Evolutionary conservation across 73 alveolate species (phyloP).

Genomic region (Urostyla sp.): DNA sequence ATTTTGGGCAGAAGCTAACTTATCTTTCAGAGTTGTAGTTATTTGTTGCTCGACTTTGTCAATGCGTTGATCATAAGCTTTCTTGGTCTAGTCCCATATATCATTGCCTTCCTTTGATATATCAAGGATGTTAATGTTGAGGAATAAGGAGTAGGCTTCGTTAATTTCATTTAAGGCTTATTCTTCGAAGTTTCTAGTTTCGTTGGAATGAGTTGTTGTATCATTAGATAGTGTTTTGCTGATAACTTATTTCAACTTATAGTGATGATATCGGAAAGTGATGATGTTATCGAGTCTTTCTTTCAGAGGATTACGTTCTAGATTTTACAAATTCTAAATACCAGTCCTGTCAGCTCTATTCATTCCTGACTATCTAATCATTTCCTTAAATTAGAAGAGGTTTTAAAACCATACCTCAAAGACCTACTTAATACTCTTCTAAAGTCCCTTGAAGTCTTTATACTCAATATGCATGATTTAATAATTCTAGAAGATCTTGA

Average conservation of each 20-base stretch:
- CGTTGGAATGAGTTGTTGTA: slow-evolving; percentile 45
- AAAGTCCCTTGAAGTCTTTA: slow-evolving; percentile 65
- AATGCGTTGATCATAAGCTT: slow-evolving; percentile 74
- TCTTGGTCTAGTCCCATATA: slow-evolving; percentile 85
- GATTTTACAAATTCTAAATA: slow-evolving; percentile 59
- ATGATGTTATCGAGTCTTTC: slow-evolving; percentile 87
- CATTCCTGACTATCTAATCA: slow-evolving; percentile 13
- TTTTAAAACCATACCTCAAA: slow-evolving; percentile 68
- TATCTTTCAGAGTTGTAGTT: slow-evolving; percentile 90
- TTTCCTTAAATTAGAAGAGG: slow-evolving; percentile 54
- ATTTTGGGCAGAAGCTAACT: slow-evolving; percentile 90
- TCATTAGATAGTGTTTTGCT: slow-evolving; percentile 79
- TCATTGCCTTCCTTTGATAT: slow-evolving; percentile 89
- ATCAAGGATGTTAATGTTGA: slow-evolving; percentile 90
- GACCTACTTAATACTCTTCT: slow-evolving; percentile 54
- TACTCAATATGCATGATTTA: slow-evolving; percentile 68
- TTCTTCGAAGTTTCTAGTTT: slow-evolving; percentile 66
- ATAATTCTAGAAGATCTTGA: slow-evolving; percentile 73
- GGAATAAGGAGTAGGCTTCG: slow-evolving; percentile 84
- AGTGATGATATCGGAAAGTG: slow-evolving; percentile 88
- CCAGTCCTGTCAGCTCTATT: slow-evolving; percentile 67
- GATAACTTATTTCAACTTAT: slow-evolving; percentile 87
- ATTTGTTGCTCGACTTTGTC: slow-evolving; percentile 95
- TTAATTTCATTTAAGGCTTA: slow-evolving; percentile 73
- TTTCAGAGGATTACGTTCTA: slow-evolving; percentile 70